Evolutionary conservation across 2,329 filamentous ascomycete genomes (phyloP), one percentile per base, ranked within the genome.

Genomic region (Graphilbum fragrans): DNA sequence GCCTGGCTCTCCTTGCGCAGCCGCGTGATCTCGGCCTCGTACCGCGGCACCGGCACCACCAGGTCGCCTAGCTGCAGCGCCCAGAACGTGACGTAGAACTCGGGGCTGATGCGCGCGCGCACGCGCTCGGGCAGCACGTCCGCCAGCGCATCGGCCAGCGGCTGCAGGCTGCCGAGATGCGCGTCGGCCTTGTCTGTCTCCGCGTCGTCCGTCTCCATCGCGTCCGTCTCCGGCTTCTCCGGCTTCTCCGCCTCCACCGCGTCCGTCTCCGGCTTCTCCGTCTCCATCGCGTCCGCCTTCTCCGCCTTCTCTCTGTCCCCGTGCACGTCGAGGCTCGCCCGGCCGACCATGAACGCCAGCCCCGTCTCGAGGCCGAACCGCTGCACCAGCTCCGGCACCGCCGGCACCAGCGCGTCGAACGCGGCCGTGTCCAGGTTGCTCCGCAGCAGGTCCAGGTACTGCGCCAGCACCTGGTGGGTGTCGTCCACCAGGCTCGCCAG

Each of bases 31-130:
- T 93, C 87, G 16, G 77, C 72, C 37, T 83, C 73, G 56, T 98
- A 98, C 45, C 81, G 83, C 27, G 77, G 72, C 46, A 77, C 77
- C 1, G 85, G 84, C 48, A 88, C 78, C 43, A 77, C 74, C 43
- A 95, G 67, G 56, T 98, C 90, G 36, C 83, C 79, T 3, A 93
- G 72, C 22, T 86, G 80, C 12, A 95, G 69, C 39, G 88, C 81
- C 92, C 92, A 98, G 61, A 98, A 98, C 0, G 83, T 84, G 35
- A 84, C 77, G 54, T 86, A 95, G 57, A 95, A 90, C 23, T 84
- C 78, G 1, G 86, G 70, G 35, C 78, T 87, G 39, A 95, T 72
- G 38, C 74, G 75, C 11, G 74, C 66, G 69, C 81, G 86, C 5
- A 78, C 72, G 8, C 76, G 70, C 2, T 72, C 60, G 1, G 82